A percentile compares a stretch with the other conserved stretches of the same genome.
Conservation (phyloP, 2,329 filamentous ascomycete genomes). For the Chaetomiaceae sp. region DNA sequence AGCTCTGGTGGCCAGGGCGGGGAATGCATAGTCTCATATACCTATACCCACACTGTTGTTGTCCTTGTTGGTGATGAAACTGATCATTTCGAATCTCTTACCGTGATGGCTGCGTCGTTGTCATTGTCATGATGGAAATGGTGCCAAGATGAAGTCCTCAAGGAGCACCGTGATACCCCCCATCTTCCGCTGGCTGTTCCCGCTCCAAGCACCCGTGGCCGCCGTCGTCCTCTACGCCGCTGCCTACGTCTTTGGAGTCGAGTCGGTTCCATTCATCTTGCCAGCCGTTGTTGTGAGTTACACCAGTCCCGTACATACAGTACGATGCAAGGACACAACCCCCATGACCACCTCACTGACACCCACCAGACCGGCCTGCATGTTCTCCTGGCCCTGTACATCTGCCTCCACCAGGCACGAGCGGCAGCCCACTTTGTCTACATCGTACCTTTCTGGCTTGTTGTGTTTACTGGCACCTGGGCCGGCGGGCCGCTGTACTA, state of each 20-base stretch:
- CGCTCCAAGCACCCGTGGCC: conserved; percentile 19
- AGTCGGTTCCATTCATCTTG: conserved; percentile 20
- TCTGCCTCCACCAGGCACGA: conserved; percentile 13
- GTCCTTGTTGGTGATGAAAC: too few species aligned
- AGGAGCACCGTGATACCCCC: neutral
- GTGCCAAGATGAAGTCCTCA: conserved; percentile 6
- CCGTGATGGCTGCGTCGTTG: neutral
- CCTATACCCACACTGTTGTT: neutral
- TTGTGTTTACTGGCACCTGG: conserved; percentile 19
- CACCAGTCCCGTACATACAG: neutral
- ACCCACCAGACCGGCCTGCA: conserved; percentile 19
- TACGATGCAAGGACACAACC: too few species aligned
- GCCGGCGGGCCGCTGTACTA: conserved; percentile 19
- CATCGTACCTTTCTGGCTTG: conserved; percentile 14
- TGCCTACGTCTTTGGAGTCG: conserved; percentile 20
- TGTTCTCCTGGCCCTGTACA: conserved; percentile 21
- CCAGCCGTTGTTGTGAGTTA: conserved; percentile 21
- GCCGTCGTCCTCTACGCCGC: conserved; percentile 23
- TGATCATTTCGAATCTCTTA: too few species aligned
- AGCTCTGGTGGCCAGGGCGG: too few species aligned
- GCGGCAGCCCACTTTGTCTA: conserved; percentile 14
- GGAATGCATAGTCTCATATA: neutral
- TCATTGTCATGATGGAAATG: neutral
- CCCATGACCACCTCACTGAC: neutral
- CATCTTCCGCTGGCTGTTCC: conserved; percentile 22